A percentile compares a stretch with the other conserved stretches of the same genome.
phyloP scores from a whole-genome alignment of 129 eudicot species.

The Tagetes patula region DNA sequence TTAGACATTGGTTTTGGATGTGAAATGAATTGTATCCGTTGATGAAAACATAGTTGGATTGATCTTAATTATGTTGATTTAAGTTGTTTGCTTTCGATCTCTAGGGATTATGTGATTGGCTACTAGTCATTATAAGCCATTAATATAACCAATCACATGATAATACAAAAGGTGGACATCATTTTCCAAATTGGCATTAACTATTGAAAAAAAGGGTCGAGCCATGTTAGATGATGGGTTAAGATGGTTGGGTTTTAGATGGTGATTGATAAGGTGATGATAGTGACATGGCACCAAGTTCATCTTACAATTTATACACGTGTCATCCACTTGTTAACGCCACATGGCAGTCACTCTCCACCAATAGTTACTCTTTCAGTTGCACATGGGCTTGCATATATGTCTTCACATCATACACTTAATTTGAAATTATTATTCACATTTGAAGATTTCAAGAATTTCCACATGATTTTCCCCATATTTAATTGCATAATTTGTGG shows the following conservation, averaged over 20 bases:
- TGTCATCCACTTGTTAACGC: conserved; percentile 27
- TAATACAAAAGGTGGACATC: conserved; percentile 31
- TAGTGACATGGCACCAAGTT: conserved; percentile 25
- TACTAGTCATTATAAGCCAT: conserved; percentile 7
- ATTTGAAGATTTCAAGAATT: conserved; percentile 5
- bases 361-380: conserved; percentile 24
- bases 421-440: conserved; percentile 7
- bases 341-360: conserved; percentile 42
- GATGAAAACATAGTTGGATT: not conserved
- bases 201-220: conserved; percentile 23
- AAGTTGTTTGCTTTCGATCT: not conserved
- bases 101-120: not conserved
- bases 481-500: conserved; percentile 33
- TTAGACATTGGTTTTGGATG: conserved; percentile 26
- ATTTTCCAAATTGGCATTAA: conserved; percentile 25
- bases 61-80: not conserved
- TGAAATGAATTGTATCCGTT: not conserved
- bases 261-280: conserved; percentile 33
- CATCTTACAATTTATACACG: conserved; percentile 22
- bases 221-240: conserved; percentile 43
- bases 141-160: conserved; percentile 7
- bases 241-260: conserved; percentile 26
- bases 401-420: conserved; percentile 38
- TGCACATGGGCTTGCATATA: conserved; percentile 37
- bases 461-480: conserved; percentile 22